Evolutionary conservation across 345 rosid species (phyloP).

Genomic region (Mercurialis annua): DNA sequence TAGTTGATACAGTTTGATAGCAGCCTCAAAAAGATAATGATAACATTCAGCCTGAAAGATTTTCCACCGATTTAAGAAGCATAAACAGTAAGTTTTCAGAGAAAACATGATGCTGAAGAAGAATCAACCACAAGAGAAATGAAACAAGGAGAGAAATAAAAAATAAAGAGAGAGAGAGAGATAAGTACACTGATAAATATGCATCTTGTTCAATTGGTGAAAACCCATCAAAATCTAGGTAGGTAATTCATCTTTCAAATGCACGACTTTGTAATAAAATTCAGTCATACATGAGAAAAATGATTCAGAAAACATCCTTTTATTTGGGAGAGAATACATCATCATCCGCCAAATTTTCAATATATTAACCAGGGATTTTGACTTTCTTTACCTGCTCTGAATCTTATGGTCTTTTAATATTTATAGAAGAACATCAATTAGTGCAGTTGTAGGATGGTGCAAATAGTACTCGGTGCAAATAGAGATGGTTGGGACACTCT

Average conservation of each 20-base stretch:
- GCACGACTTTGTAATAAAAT: neutral
- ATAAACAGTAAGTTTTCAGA: slow-evolving; percentile 6
- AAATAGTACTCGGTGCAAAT: neutral
- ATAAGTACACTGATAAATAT: neutral
- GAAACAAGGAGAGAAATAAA: neutral
- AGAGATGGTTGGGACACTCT: neutral
- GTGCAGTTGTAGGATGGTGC: neutral
- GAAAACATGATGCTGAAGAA: slow-evolving; percentile 7
- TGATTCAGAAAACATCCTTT: neutral
- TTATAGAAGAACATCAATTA: neutral
- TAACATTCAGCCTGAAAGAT: slow-evolving; percentile 82
- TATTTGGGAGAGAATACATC: neutral
- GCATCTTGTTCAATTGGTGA: neutral
- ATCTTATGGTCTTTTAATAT: neutral
- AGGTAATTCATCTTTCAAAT: neutral
- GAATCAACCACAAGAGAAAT: neutral
- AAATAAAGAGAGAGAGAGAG: neutral
- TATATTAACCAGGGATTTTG: too few species aligned
- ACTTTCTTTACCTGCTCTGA: neutral
- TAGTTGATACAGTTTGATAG: slow-evolving; percentile 78
- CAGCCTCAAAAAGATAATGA: slow-evolving; percentile 90
- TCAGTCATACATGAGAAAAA: neutral
- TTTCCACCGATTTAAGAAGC: slow-evolving; percentile 12
- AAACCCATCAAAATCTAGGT: neutral
- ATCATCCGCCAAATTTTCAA: neutral